Evolutionary conservation across 2,329 filamentous ascomycete genomes (phyloP).

Genomic region (Penicillium thymicola): DNA sequence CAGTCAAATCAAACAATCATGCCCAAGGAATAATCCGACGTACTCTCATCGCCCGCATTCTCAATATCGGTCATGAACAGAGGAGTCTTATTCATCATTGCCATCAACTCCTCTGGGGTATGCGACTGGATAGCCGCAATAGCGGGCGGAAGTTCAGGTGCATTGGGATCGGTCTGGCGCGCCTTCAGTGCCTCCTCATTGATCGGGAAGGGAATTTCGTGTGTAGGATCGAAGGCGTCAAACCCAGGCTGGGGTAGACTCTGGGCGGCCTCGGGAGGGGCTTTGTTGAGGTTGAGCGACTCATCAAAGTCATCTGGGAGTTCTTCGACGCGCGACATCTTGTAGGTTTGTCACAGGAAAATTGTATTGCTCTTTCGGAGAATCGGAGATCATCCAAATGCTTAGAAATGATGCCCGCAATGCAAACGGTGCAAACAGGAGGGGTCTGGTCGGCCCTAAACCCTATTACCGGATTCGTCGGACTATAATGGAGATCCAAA

Average conservation of each 20-base stretch:
- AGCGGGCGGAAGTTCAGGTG: constrained; percentile 53
- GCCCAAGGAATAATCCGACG: constrained; percentile 9
- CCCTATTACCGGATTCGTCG: constrained; percentile 12
- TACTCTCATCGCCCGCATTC: constrained; percentile 55
- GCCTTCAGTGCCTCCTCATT: constrained; percentile 36
- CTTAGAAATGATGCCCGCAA: constrained; percentile 11
- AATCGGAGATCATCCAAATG: background rate
- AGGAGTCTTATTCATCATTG: constrained; percentile 67
- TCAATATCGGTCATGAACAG: constrained; percentile 94
- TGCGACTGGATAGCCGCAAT: constrained; percentile 58
- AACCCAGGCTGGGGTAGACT: constrained; percentile 20
- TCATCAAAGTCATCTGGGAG: constrained; percentile 52
- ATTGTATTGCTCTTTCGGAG: background rate
- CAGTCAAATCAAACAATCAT: constrained; percentile 1
- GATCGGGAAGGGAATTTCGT: constrained; percentile 40
- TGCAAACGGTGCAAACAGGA: constrained; percentile 32
- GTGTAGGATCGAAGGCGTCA: constrained; percentile 22
- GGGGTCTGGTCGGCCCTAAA: constrained; percentile 15
- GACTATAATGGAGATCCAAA: background rate
- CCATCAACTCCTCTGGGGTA: constrained; percentile 58
- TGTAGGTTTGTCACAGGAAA: constrained; percentile 7
- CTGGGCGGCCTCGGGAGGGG: constrained; percentile 18
- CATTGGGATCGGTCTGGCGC: constrained; percentile 28
- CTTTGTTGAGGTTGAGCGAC: constrained; percentile 43
- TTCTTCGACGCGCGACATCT: constrained; percentile 54